Evolutionary conservation across 116 monocot genomes (phyloP).

Genomic region (Cymodocea nodosa): DNA sequence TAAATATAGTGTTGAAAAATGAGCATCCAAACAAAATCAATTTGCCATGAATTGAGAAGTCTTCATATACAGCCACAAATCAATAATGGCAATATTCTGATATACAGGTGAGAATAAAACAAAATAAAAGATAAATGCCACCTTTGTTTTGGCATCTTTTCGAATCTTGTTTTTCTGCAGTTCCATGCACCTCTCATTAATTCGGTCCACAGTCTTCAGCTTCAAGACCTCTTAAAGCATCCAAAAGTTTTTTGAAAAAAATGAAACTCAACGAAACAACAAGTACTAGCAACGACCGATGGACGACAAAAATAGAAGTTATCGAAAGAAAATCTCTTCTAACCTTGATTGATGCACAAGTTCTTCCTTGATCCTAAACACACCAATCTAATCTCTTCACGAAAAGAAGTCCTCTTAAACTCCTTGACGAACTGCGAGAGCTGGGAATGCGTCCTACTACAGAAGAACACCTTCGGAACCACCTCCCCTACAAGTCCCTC

Average conservation of each 20-base stretch:
- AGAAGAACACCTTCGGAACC: slow-evolving; percentile 71
- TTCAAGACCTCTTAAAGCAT: slow-evolving; percentile 43
- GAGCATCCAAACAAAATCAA: too few species aligned
- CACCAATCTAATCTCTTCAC: slow-evolving; percentile 43
- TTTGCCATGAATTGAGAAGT: too few species aligned
- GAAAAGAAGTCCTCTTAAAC: slow-evolving; percentile 63
- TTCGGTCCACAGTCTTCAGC: slow-evolving; percentile 46
- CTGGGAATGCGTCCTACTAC: slow-evolving; percentile 89
- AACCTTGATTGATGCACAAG: slow-evolving; percentile 78
- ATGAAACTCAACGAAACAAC: background rate
- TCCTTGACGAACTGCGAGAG: slow-evolving; percentile 86
- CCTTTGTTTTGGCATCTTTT: slow-evolving; percentile 50
- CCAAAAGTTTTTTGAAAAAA: background rate
- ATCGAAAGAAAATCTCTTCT: background rate
- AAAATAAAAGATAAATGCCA: background rate
- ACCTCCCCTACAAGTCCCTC: slow-evolving; percentile 32
- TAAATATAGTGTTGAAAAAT: too few species aligned
- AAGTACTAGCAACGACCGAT: background rate
- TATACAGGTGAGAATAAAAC: too few species aligned
- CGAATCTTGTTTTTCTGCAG: slow-evolving; percentile 46
- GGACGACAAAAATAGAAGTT: background rate
- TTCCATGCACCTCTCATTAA: slow-evolving; percentile 82
- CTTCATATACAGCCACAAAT: too few species aligned
- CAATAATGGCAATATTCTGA: too few species aligned
- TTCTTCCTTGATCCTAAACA: slow-evolving; percentile 85